These are phyloP conservation scores for Eragrostis curvula DNA, from an alignment of 176 grass and related monocot species.

Conservation along the genomic window DNA sequence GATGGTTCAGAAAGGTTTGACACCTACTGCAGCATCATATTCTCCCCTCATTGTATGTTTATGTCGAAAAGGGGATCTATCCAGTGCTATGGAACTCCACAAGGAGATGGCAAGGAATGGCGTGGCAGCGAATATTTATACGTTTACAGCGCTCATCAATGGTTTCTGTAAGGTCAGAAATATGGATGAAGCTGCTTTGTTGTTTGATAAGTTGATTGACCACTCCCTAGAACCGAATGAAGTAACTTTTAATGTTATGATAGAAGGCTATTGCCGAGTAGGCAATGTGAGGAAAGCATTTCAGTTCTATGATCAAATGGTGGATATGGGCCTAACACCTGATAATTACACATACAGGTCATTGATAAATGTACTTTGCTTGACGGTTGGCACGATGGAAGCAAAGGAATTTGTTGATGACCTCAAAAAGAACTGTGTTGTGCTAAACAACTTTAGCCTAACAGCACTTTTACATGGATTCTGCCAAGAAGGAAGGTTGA, in stretches of 20 bases:
- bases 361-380: slow-evolving; percentile 72
- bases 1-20: slow-evolving; percentile 59
- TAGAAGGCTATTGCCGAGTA: slow-evolving; percentile 63
- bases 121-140: slow-evolving; percentile 60
- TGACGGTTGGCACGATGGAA: slow-evolving; percentile 45
- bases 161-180: slow-evolving; percentile 71
- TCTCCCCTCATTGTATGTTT: slow-evolving; percentile 59
- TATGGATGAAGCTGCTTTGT: slow-evolving; percentile 62
- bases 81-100: slow-evolving; percentile 61
- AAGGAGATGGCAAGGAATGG: slow-evolving; percentile 52
- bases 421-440: slow-evolving; percentile 39
- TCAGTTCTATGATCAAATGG: slow-evolving; percentile 75
- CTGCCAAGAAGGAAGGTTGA: slow-evolving; percentile 61
- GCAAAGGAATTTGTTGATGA: slow-evolving; percentile 72
- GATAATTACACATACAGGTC: slow-evolving; percentile 85
- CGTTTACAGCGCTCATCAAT: slow-evolving; percentile 70
- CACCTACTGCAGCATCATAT: slow-evolving; percentile 67
- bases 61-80: slow-evolving; percentile 58
- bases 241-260: slow-evolving; percentile 86
- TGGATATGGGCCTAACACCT: slow-evolving; percentile 57
- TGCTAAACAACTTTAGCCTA: slow-evolving; percentile 70
- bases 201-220: slow-evolving; percentile 70
- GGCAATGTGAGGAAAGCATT: slow-evolving; percentile 68
- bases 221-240: slow-evolving; percentile 59
- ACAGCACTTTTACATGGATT: slow-evolving; percentile 73